Conservation (phyloP, 257 asterid genomes). For the Solanum virginianum region DNA sequence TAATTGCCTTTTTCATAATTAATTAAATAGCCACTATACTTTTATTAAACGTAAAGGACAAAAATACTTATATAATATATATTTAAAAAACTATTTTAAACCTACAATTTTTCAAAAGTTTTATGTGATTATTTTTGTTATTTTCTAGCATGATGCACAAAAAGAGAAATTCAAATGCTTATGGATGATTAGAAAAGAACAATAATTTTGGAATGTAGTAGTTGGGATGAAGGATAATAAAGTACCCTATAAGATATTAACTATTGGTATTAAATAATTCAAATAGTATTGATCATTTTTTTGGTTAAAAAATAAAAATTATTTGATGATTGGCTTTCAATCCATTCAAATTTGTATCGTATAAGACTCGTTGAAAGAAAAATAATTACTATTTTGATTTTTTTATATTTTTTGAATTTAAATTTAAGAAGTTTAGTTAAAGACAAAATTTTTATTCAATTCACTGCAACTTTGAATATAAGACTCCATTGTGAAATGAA, state of each 20-base stretch:
- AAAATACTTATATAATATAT: background rate
- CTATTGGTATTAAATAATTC: background rate
- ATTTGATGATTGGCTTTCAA: fast-evolving
- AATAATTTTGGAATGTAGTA: background rate
- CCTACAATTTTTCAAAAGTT: background rate
- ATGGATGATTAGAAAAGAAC: background rate
- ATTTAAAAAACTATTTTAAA: background rate
- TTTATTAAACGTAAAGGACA: background rate
- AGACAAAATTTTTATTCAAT: background rate
- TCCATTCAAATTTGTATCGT: background rate
- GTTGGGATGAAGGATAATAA: background rate
- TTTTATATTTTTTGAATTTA: fast-evolving
- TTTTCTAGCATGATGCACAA: background rate
- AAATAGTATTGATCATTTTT: background rate
- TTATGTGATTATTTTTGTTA: background rate
- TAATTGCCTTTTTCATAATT: background rate
- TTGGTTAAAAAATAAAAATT: background rate
- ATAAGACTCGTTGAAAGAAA: background rate
- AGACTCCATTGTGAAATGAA: background rate
- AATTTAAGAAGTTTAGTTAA: background rate
- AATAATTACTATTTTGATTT: background rate
- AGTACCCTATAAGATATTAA: background rate
- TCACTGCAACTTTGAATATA: background rate
- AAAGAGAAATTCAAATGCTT: background rate
- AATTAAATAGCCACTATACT: background rate